Evolutionary conservation across 345 rosid genomes (phyloP).

Genomic region (Anastatica hierochuntica): DNA sequence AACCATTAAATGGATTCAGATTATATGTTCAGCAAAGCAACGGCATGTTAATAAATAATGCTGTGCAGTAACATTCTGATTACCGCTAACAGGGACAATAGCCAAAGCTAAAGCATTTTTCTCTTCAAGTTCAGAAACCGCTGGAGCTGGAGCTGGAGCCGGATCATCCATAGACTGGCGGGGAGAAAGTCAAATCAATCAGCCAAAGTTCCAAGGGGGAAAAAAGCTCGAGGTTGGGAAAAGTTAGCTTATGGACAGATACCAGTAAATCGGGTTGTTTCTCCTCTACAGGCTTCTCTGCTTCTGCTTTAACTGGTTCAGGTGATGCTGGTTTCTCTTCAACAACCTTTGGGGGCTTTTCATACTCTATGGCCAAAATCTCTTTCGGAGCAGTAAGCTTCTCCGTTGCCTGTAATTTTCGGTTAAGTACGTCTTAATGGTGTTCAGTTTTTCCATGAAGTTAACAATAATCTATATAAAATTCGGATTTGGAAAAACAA

Average conservation of each 20-base stretch:
- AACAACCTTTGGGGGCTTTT: constrained; percentile 39
- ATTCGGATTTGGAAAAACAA: too few relatives aligned
- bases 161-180: constrained; percentile 65
- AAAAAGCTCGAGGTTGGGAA: not conserved
- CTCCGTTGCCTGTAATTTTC: constrained; percentile 27
- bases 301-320: constrained; percentile 57
- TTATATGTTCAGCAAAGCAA: not conserved
- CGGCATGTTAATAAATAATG: not conserved
- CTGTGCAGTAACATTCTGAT: constrained; percentile 6
- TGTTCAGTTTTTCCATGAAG: not conserved
- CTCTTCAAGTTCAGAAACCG: constrained; percentile 61
- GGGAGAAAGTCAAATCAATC: constrained; percentile 4
- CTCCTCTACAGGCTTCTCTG: constrained; percentile 36
- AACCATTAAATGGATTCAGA: too few relatives aligned
- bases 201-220: not conserved
- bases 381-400: constrained; percentile 65
- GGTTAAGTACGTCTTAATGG: not conserved
- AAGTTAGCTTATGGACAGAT: constrained; percentile 8
- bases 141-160: constrained; percentile 58
- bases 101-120: constrained; percentile 92
- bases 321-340: constrained; percentile 42
- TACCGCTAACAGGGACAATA: constrained; percentile 71
- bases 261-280: constrained; percentile 86
- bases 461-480: too few relatives aligned
- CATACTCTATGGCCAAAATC: constrained; percentile 68